Evolutionary conservation across 1,284 basidiomycete species (phyloP).

Genomic region (Papiliotrema nemorosa): DNA sequence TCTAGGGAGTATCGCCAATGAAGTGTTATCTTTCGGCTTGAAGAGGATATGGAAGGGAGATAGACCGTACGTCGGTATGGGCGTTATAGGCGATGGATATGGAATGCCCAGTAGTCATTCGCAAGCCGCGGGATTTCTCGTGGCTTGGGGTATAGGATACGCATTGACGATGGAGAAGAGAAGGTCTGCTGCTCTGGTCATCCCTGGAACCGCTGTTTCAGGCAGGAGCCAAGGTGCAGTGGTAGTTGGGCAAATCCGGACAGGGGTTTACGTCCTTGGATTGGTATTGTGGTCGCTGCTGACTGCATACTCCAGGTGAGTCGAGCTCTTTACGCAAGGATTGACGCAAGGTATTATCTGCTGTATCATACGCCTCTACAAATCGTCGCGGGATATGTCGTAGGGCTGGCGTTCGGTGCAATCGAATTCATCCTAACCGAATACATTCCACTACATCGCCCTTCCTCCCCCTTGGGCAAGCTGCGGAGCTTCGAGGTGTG

Average conservation of each 20-base stretch:
- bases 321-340: not conserved
- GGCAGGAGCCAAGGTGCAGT: not conserved
- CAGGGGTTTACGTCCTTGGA: constrained; percentile 32
- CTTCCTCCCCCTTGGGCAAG: constrained; percentile 16
- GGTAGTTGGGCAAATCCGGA: constrained; percentile 17
- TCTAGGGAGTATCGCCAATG: constrained; percentile 37
- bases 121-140: constrained; percentile 42
- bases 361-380: constrained; percentile 43
- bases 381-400: constrained; percentile 37
- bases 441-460: constrained; percentile 28
- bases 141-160: constrained; percentile 40
- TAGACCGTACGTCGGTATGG: constrained; percentile 31
- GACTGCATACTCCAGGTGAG: constrained; percentile 45
- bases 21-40: constrained; percentile 31
- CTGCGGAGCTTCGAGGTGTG: constrained; percentile 21
- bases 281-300: constrained; percentile 38
- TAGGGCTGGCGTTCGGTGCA: constrained; percentile 27
- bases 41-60: constrained; percentile 34
- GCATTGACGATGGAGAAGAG: constrained; percentile 18
- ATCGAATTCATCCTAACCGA: constrained; percentile 34
- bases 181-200: not conserved
- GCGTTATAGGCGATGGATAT: constrained; percentile 41
- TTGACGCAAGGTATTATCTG: constrained; percentile 33
- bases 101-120: constrained; percentile 48
- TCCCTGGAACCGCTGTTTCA: not conserved